A percentile compares a stretch with the other conserved stretches of the same genome.
phyloP scores from a whole-genome alignment of 1,284 basidiomycete species.

The Baeospora myosura region DNA sequence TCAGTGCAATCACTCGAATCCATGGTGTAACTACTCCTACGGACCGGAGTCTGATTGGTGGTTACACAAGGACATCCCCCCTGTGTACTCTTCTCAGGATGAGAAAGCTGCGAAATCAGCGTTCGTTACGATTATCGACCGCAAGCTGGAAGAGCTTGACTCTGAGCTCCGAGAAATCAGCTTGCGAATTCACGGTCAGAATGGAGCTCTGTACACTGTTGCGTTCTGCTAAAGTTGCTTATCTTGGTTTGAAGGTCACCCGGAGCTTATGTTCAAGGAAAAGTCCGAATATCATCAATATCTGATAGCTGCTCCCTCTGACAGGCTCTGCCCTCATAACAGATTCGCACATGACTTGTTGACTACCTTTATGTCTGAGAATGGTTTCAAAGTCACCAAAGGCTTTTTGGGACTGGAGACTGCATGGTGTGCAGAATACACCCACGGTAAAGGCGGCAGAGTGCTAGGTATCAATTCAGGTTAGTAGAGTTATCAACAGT shows the following conservation, averaged over 20 bases:
- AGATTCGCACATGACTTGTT: slow-evolving; percentile 55
- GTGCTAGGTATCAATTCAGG: slow-evolving; percentile 67
- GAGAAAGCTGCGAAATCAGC: slow-evolving; percentile 16
- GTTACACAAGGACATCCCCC: slow-evolving; percentile 20
- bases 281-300: slow-evolving; percentile 28
- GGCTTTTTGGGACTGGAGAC: slow-evolving; percentile 64
- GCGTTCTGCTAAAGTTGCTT: background rate
- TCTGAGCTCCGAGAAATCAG: slow-evolving; percentile 45
- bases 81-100: slow-evolving; percentile 27
- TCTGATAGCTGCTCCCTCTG: background rate
- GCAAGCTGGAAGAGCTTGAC: slow-evolving; percentile 38
- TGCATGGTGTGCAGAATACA: slow-evolving; percentile 71
- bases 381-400: slow-evolving; percentile 57
- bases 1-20: slow-evolving; percentile 1
- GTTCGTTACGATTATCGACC: slow-evolving; percentile 35
- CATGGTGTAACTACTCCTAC: slow-evolving; percentile 9
- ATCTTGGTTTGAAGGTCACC: slow-evolving; percentile 34
- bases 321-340: background rate
- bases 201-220: too few relatives aligned
- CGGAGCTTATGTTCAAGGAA: slow-evolving; percentile 52
- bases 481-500: slow-evolving; percentile 2
- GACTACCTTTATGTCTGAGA: slow-evolving; percentile 46
- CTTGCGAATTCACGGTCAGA: slow-evolving; percentile 51
- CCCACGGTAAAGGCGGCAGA: slow-evolving; percentile 49
- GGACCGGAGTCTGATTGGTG: slow-evolving; percentile 4